These are phyloP conservation scores for Boletus subparvulus DNA, from an alignment of 768 basidiomycete genomes.

Conservation along the genomic window DNA sequence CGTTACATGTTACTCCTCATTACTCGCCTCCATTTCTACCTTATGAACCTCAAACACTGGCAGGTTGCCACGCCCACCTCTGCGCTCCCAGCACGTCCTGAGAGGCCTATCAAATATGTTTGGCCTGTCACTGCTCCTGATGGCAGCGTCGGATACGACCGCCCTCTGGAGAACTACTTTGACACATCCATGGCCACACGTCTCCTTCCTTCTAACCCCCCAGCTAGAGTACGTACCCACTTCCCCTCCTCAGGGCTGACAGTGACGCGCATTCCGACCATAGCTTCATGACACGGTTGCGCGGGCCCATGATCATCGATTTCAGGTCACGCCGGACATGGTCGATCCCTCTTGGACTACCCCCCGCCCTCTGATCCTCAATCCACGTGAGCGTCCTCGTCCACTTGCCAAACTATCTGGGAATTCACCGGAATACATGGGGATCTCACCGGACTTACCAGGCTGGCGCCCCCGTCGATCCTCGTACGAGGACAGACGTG, in stretches of 20 bases:
- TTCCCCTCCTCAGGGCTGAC: background rate
- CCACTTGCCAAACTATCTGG: constrained; percentile 9
- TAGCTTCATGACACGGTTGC: constrained; percentile 34
- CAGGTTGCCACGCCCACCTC: constrained; percentile 5
- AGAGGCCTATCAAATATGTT: constrained; percentile 15
- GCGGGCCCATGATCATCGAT: constrained; percentile 25
- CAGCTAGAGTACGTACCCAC: constrained; percentile 17
- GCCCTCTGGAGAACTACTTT: constrained; percentile 26
- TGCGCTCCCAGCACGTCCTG: constrained; percentile 11
- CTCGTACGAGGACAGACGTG: constrained; percentile 27
- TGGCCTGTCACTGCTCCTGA: constrained; percentile 7
- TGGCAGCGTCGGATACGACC: constrained; percentile 22
- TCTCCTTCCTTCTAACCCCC: constrained; percentile 11
- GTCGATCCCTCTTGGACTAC: constrained; percentile 13
- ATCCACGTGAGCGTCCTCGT: constrained; percentile 17
- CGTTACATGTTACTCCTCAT: constrained; percentile 2
- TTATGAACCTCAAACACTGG: constrained; percentile 11
- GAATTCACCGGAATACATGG: constrained; percentile 25
- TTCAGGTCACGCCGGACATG: constrained; percentile 6
- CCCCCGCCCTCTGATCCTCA: constrained; percentile 9
- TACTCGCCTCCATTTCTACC: background rate
- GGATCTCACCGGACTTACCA: constrained; percentile 21
- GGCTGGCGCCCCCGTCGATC: constrained; percentile 27
- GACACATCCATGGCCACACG: constrained; percentile 20
- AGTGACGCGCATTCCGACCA: background rate